Evolutionary conservation across 2,329 filamentous ascomycete species (phyloP), one percentile per base, ranked within the genome.

Genomic region (Aureobasidium musti): DNA sequence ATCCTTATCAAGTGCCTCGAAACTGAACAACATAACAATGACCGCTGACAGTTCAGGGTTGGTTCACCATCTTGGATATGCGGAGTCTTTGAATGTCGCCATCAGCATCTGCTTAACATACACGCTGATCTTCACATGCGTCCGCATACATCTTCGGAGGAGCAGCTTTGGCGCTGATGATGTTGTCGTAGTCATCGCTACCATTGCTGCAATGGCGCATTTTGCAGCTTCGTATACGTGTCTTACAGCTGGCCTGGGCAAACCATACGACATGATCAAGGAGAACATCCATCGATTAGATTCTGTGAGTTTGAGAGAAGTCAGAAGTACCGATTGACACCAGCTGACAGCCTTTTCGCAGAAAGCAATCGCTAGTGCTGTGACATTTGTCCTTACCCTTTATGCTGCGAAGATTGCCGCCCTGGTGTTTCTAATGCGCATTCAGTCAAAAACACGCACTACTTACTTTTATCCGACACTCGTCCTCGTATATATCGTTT

Each of bases 361-460:
- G 74, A 70, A 71, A 28, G 65, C 71, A 1, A 64, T 74, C n/a
- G 73, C 72, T 14, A 69, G 71, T 21, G 67, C 75, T 21, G 69
- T 75, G 10, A 70, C 73, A 3, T 75, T 74, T 68, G 68, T 74
- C 52, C 56, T 72, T 39, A 70, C 73, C 3, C 69, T 75, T 0
- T 75, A 75, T 49, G 47, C 72, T 17, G 73, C 74, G 8, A 76
- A 75, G 70, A 70, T 71, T 57, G 74, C 73, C 33, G 74, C 74
- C 69, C 65, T 76, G 4, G 68, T 70, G 17, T 75, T 76, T 57
- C 67, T 76, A n/a, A 69, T 66, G 49, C 73, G 74, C 41, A 74
- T 75, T 45, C 33, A 54, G 35, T 47, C 53, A 10, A 60, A 47
- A 11, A 66, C 45, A 11, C 53, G 23, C 14, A 37, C 11, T 6